Evolutionary conservation across 2,329 filamentous ascomycete genomes (phyloP).

Genomic region (Ceratocystis harringtonii): DNA sequence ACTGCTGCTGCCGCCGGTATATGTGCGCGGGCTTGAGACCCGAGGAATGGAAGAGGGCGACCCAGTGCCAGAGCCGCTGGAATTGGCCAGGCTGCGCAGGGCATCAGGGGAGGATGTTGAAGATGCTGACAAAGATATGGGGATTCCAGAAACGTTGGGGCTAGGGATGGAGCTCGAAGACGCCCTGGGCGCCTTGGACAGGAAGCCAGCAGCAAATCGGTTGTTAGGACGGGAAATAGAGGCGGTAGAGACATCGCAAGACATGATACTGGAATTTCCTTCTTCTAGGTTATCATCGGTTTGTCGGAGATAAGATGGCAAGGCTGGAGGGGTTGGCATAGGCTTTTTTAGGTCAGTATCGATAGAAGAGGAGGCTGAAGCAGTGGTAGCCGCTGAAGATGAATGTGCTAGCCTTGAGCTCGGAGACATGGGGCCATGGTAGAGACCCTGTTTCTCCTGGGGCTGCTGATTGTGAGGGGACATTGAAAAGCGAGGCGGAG

Average conservation of each 20-base stretch:
- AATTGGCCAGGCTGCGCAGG: conserved; percentile 9
- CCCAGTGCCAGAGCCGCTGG: conserved; percentile 8
- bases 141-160: conserved; percentile 12
- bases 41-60: conserved; percentile 16
- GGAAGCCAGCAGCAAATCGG: conserved; percentile 15
- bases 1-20: not conserved
- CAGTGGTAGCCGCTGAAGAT: not conserved
- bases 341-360: conserved; percentile 16
- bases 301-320: conserved; percentile 13
- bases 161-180: conserved; percentile 4
- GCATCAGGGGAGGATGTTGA: conserved; percentile 11
- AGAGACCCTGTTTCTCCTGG: conserved; percentile 22
- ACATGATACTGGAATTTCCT: conserved; percentile 14
- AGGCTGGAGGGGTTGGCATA: conserved; percentile 10
- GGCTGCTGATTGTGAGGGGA: conserved; percentile 34
- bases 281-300: conserved; percentile 8
- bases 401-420: not conserved
- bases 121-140: conserved; percentile 4
- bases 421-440: conserved; percentile 2
- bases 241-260: conserved; percentile 11
- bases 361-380: conserved; percentile 23
- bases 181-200: conserved; percentile 8
- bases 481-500: conserved; percentile 35
- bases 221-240: conserved; percentile 12
- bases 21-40: conserved; percentile 14